phyloP scores from a whole-genome alignment of 805 yeast species.

The Cyberlindnera sargentensis region DNA sequence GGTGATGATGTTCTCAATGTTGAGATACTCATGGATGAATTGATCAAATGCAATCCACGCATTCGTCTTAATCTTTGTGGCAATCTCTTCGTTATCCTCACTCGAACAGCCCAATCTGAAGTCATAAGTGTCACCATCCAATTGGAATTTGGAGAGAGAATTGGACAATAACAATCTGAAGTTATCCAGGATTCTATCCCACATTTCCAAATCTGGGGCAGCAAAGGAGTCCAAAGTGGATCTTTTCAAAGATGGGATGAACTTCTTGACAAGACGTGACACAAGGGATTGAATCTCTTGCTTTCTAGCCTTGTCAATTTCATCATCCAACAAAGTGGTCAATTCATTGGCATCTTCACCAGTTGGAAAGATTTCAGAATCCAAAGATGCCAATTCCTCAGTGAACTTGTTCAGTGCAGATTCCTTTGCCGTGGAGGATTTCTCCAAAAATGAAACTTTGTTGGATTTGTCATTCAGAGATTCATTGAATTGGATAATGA shows the following conservation, averaged over 20 bases:
- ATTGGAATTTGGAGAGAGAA: slow-evolving; percentile 26
- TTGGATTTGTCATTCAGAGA: slow-evolving; percentile 24
- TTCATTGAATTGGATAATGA: slow-evolving; percentile 26
- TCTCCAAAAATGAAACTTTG: slow-evolving; percentile 26
- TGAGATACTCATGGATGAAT: slow-evolving; percentile 52
- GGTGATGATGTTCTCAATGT: slow-evolving; percentile 57
- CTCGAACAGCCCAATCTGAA: slow-evolving; percentile 52
- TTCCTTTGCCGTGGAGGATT: slow-evolving; percentile 27
- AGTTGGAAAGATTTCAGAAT: slow-evolving; percentile 22
- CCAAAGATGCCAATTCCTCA: slow-evolving; percentile 8
- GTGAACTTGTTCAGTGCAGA: slow-evolving; percentile 13
- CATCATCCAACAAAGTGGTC: slow-evolving; percentile 20
- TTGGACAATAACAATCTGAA: slow-evolving; percentile 33
- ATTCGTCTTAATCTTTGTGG: slow-evolving; percentile 37
- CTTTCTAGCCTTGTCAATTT: slow-evolving; percentile 17
- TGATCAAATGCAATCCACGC: slow-evolving; percentile 64
- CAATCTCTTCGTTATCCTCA: slow-evolving; percentile 35
- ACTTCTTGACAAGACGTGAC: slow-evolving; percentile 38
- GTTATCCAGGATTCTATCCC: slow-evolving; percentile 50
- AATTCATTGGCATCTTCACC: slow-evolving; percentile 29
- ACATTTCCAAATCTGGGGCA: slow-evolving; percentile 43
- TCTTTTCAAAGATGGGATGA: slow-evolving; percentile 42
- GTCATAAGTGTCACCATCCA: slow-evolving; percentile 35
- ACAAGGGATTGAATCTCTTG: slow-evolving; percentile 28
- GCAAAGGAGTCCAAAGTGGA: slow-evolving; percentile 40